Conservation (phyloP, 352 stramenopile species). For the Phytopythium delawarense region DNA sequence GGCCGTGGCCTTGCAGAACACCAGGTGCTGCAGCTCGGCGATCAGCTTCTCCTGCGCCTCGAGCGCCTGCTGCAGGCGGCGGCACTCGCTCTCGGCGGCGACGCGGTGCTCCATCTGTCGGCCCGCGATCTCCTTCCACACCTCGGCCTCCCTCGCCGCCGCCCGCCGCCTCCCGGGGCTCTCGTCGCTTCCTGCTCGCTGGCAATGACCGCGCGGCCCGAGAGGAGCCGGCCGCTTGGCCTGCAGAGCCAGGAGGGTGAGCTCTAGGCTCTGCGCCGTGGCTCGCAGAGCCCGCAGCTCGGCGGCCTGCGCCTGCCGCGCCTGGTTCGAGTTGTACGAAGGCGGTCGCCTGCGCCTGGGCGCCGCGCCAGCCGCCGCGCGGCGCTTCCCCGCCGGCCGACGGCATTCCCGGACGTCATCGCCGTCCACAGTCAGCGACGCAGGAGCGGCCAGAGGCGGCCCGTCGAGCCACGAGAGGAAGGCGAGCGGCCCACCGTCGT, state of each 20-base stretch:
- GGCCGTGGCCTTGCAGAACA: background rate
- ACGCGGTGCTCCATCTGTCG: conserved; percentile 13
- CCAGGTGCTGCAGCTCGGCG: conserved; percentile 9
- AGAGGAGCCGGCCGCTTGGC: too few species aligned
- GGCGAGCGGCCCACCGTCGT: background rate
- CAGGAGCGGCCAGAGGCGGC: background rate
- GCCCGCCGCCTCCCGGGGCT: background rate
- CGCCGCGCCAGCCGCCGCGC: background rate
- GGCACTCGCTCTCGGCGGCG: conserved; percentile 10
- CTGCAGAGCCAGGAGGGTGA: background rate
- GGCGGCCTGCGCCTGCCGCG: conserved; percentile 17
- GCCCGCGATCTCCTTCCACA: conserved; percentile 12
- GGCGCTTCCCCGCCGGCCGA: background rate
- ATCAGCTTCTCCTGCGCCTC: conserved; percentile 7
- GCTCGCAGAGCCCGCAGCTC: conserved; percentile 13
- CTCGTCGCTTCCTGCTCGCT: too few species aligned
- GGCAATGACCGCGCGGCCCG: too few species aligned
- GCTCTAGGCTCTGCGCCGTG: conserved; percentile 7
- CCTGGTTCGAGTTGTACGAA: conserved; percentile 10
- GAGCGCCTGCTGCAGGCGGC: conserved; percentile 9
- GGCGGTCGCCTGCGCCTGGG: background rate
- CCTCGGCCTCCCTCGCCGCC: background rate
- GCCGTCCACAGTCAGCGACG: too few species aligned
- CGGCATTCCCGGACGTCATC: too few species aligned
- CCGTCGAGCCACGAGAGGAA: background rate